Conservation (phyloP, 768 basidiomycete genomes). For the Suillus tomentosus region DNA sequence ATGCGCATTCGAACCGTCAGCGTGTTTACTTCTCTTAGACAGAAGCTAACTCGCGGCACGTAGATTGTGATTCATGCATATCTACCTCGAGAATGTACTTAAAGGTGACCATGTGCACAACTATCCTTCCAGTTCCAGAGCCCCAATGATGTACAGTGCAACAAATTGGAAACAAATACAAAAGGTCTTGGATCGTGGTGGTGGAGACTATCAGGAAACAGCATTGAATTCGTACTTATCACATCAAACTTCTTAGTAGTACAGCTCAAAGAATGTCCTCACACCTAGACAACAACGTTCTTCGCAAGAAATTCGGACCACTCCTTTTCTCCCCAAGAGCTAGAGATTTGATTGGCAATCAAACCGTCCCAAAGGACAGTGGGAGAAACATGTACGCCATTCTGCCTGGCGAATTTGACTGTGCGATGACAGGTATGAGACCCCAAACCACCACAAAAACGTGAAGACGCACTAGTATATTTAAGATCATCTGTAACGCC, state of each 20-base stretch:
- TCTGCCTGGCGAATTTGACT: slow-evolving; percentile 94
- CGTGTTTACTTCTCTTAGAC: too few species aligned
- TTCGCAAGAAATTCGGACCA: slow-evolving; percentile 75
- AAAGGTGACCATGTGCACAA: too few species aligned
- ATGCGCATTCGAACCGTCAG: too few species aligned
- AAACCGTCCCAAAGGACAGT: slow-evolving; percentile 79
- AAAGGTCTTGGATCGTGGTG: too few species aligned
- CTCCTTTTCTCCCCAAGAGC: slow-evolving; percentile 79
- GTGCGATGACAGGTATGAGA: slow-evolving; percentile 7
- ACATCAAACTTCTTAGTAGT: neutral
- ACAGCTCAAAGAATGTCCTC: neutral
- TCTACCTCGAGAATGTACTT: too few species aligned
- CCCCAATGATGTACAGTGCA: too few species aligned
- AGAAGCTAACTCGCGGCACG: too few species aligned
- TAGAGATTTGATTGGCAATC: slow-evolving; percentile 70
- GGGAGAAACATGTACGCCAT: slow-evolving; percentile 90
- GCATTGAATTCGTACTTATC: neutral
- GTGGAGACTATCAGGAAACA: neutral
- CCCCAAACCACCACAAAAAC: neutral
- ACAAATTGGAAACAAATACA: too few species aligned
- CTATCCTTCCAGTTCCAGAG: too few species aligned
- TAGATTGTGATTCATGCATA: too few species aligned
- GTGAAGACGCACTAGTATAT: slow-evolving; percentile 67
- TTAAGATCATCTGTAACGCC: slow-evolving; percentile 85
- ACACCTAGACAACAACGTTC: slow-evolving; percentile 49